These are phyloP conservation scores for Coniochaeta prunicola DNA, from an alignment of 2,329 filamentous ascomycete genomes.

Conservation along the genomic window DNA sequence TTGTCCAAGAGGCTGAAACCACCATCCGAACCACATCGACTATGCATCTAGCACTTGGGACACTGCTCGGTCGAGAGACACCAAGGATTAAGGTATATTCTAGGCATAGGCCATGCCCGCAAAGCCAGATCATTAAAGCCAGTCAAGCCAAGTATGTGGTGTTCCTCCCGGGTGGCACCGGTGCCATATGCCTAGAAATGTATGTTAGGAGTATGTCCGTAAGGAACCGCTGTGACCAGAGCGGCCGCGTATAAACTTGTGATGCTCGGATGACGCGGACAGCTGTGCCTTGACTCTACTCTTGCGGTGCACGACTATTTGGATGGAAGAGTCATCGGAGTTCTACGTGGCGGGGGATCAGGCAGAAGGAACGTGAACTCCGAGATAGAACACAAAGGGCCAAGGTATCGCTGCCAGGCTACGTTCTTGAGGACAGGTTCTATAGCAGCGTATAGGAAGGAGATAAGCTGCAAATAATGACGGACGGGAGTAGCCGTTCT, in stretches of 20 bases:
- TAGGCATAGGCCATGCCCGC: not conserved
- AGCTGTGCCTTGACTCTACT: not conserved
- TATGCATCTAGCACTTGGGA: not conserved
- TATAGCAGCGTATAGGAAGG: not conserved
- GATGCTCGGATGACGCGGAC: slow-evolving; percentile 1
- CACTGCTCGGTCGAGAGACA: not conserved
- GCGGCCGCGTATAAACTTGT: not conserved
- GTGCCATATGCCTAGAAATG: not conserved
- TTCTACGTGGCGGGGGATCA: not conserved
- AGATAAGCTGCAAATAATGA: not conserved
- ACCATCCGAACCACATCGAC: not conserved
- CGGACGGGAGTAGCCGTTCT: not conserved
- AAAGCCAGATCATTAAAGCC: not conserved
- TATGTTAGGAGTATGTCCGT: too few species aligned
- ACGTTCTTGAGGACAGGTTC: not conserved
- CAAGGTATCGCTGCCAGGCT: not conserved
- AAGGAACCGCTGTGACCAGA: too few species aligned
- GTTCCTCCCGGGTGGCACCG: not conserved
- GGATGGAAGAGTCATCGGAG: not conserved
- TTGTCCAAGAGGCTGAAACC: not conserved
- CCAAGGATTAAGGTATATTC: not conserved
- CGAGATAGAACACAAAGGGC: not conserved
- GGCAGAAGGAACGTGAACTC: not conserved
- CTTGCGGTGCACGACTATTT: not conserved
- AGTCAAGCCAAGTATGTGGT: not conserved